Conservation (phyloP, 768 basidiomycete genomes). For the Amanita inopinata region DNA sequence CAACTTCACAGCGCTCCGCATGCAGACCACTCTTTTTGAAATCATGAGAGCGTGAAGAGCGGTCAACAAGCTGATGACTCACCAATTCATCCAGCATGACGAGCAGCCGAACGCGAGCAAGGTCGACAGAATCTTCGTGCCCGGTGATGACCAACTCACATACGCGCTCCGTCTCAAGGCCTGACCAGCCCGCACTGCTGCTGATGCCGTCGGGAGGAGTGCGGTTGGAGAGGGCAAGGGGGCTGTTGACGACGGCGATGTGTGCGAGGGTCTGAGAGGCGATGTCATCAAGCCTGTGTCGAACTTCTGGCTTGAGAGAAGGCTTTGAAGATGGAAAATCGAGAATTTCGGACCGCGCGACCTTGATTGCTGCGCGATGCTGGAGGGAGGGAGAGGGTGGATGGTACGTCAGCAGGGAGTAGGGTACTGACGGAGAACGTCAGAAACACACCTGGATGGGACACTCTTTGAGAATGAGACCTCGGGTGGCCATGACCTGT, state of each 20-base stretch:
- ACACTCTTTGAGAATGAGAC: constrained; percentile 81
- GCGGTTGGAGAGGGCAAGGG: constrained; percentile 61
- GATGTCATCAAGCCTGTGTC: constrained; percentile 85
- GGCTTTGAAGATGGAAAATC: constrained; percentile 77
- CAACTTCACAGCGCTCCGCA: constrained; percentile 86
- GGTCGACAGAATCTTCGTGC: constrained; percentile 78
- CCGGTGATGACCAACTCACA: constrained; percentile 92
- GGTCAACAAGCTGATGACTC: constrained; percentile 21
- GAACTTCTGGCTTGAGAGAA: constrained; percentile 71
- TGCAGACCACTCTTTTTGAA: constrained; percentile 73
- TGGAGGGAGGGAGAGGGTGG: constrained; percentile 21
- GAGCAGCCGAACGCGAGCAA: constrained; percentile 82
- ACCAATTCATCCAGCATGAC: constrained; percentile 96
- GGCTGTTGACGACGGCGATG: constrained; percentile 88
- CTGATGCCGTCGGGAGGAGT: constrained; percentile 73
- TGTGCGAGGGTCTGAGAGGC: constrained; percentile 88
- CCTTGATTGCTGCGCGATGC: constrained; percentile 83
- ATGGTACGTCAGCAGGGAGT: constrained; percentile 12
- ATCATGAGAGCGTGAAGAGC: constrained; percentile 12
- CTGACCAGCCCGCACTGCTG: constrained; percentile 73
- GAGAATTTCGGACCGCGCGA: constrained; percentile 87
- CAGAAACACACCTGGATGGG: constrained; percentile 60
- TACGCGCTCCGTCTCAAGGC: constrained; percentile 88
- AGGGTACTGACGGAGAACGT: constrained; percentile 8
- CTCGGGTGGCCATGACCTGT: constrained; percentile 85